Conservation (phyloP, 305 asterid genomes). For the Rubia tinctorum region DNA sequence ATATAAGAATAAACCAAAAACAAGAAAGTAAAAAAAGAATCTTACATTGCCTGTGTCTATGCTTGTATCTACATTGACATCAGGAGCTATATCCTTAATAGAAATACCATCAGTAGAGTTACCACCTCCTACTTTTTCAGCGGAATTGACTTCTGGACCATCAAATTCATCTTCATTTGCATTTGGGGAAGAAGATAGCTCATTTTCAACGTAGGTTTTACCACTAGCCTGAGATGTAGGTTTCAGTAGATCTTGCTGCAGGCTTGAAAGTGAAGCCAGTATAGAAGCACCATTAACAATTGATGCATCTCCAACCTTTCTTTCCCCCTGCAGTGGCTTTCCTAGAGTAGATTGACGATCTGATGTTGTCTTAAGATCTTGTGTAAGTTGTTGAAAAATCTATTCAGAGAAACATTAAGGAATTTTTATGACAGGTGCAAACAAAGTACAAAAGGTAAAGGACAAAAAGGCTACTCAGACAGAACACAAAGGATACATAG, state of each 20-base stretch:
- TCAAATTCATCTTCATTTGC: slow-evolving; percentile 63
- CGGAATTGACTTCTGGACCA: slow-evolving; percentile 73
- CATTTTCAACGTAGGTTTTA: slow-evolving; percentile 45
- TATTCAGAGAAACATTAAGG: slow-evolving; percentile 42
- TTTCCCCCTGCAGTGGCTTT: slow-evolving; percentile 53
- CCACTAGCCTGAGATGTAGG: slow-evolving; percentile 58
- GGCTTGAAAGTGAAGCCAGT: slow-evolving; percentile 81
- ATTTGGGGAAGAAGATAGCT: slow-evolving; percentile 53
- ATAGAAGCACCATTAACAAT: slow-evolving; percentile 91
- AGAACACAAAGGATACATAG: slow-evolving; percentile 63
- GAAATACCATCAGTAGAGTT: slow-evolving; percentile 48
- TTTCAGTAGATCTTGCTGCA: slow-evolving; percentile 56
- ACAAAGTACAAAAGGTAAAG: slow-evolving; percentile 11
- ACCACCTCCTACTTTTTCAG: slow-evolving; percentile 47
- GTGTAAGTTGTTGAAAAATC: slow-evolving; percentile 76
- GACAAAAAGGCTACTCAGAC: neutral
- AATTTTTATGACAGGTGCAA: slow-evolving; percentile 16
- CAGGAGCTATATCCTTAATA: slow-evolving; percentile 51
- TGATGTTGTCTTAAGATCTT: slow-evolving; percentile 59
- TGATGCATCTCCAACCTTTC: slow-evolving; percentile 83
- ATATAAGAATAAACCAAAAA: slow-evolving; percentile 8
- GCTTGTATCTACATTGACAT: slow-evolving; percentile 48
- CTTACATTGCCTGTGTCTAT: slow-evolving; percentile 55
- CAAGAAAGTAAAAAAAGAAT: slow-evolving; percentile 23
- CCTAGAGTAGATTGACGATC: slow-evolving; percentile 58